Evolutionary conservation across 2,329 filamentous ascomycete genomes (phyloP), one percentile per base, ranked within the genome.

Genomic region (Seiridium unicorne): DNA sequence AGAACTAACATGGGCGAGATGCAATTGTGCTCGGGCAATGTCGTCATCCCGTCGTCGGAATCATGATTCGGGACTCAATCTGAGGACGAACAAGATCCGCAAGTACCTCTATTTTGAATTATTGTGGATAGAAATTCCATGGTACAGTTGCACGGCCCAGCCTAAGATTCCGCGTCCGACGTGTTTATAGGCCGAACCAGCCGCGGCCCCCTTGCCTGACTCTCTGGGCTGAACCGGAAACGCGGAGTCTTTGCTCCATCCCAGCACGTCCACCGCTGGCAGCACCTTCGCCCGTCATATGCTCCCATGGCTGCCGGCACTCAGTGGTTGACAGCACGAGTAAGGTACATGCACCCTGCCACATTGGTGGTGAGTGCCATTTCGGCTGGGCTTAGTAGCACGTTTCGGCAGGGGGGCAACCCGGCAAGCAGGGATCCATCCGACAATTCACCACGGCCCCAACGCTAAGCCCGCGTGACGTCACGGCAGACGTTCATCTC

Each of bases 161-260:
- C 18, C 18, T 26, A 26, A 26, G 18, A 26, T 26, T 26, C 18
- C 18, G 18, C 18, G 18, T 26, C 18, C 18, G 18, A 26, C 18
- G 18, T 26, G 18, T 26, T 26, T 2, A 42, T 42, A 42, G 18
- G 13, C 47, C 31, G 47, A 32, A 32, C 18, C 18, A 26, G 11
- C 31, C 31, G 18, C 26, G 5, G 11, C n/a, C 31, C 31, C n/a
- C 47, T 49, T 13, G 11, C n/a, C 18, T 32, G 47, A 34, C 47
- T 31, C 31, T 7, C n/a, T 32, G 18, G 47, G n/a, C 18, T 36
- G 18, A 44, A 38, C 38, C 13, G 38, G 51, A 55, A 31, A 10
- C 9, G 9, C 51, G 51, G 51, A 55, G 51, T 10, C 36, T 55
- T 44, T 55, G 51, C 51, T 55, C 51, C 51, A 55, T 31, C 51